These are phyloP conservation scores for Cryptococcus depauperatus DNA, from an alignment of 1,284 basidiomycete species.

Conservation along the genomic window DNA sequence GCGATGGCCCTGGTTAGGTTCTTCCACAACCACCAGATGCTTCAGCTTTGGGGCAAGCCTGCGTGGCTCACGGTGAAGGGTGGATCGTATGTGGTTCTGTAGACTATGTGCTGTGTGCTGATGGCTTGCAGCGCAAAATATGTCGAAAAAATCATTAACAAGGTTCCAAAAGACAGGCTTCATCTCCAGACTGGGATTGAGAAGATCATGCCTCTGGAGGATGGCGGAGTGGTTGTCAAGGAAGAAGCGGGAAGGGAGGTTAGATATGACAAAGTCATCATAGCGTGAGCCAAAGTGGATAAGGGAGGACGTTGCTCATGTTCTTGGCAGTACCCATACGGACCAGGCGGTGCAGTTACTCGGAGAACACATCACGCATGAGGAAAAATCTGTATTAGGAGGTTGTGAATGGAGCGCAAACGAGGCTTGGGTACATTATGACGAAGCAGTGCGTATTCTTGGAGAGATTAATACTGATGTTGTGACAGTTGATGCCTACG, in stretches of 20 bases:
- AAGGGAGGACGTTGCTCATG: not conserved
- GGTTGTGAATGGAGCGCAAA: conserved; percentile 62
- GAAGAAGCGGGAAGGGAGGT: conserved; percentile 25
- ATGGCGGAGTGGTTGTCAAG: conserved; percentile 18
- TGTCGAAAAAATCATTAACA: conserved; percentile 55
- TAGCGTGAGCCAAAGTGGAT: conserved; percentile 31
- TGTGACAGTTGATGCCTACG: conserved; percentile 57
- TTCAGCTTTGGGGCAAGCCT: conserved; percentile 65
- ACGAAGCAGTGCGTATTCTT: conserved; percentile 47
- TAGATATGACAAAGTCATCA: conserved; percentile 63
- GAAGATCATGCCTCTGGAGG: conserved; percentile 17
- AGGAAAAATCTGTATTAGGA: conserved; percentile 55
- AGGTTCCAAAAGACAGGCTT: conserved; percentile 51
- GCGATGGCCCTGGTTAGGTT: conserved; percentile 64
- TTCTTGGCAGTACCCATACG: conserved; percentile 50
- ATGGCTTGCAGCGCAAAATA: conserved; percentile 49
- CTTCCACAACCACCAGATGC: conserved; percentile 68
- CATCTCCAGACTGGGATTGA: conserved; percentile 55
- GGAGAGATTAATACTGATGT: not conserved
- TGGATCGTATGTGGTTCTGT: conserved; percentile 51
- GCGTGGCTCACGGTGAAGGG: conserved; percentile 66
- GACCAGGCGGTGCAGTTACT: conserved; percentile 58
- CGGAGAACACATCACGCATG: conserved; percentile 49
- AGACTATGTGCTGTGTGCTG: not conserved
- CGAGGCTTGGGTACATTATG: conserved; percentile 60